Base-by-base conservation (phyloP, 805 yeast genomes). In the Starmerella sp. region DNA sequence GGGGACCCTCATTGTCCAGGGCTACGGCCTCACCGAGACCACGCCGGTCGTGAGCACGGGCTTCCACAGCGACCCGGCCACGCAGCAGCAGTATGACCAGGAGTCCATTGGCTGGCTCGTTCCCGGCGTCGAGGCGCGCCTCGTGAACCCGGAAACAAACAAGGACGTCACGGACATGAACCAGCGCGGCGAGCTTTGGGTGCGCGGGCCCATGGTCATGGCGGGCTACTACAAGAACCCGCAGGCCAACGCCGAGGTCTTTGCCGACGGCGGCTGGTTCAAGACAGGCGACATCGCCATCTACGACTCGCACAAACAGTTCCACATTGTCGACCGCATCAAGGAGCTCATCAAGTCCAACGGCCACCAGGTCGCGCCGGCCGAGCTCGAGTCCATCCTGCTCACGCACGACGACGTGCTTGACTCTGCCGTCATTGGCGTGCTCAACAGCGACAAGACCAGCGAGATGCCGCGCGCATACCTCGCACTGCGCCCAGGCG, bases 311-410 rank as follows among this genome's bases (percentile, higher is more conserved):
- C 62, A 62, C 37, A 77, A 78, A 62, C 63, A 65, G 56, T 66
- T 69, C 52, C 68, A 62, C 58, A 77, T 81, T 56, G 76, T 81
- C 52, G 85, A 81, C 62, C 73, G 87, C 51, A 80, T 79, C 48
- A 82, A 82, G 71, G 84, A 82, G 67, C 77, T 82, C 64, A 82
- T 82, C 75, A 82, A 82, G 73, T 67, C 71, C 17, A 69, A 70
- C 58, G 96, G 96, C 60, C 96, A 89, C 71, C 83, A 96, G 74
- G 80, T 90, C 59, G 90, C 96, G 9, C 91, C 97, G 37, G 91
- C 96, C 13, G 97, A 90, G 73, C 85, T 90, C 59, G 97, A 90
- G 71, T 83, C 91, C 35, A 84, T 91, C 17, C 73, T 88, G 63
- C 76, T 81, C 55, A 84, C 81, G 62, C 87, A 86, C 71, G 77